Percentiles rank a stretch among this genome's conserved stretches.
phyloP scores from a whole-genome alignment of 257 asterid species.

The Salvia splendens region DNA sequence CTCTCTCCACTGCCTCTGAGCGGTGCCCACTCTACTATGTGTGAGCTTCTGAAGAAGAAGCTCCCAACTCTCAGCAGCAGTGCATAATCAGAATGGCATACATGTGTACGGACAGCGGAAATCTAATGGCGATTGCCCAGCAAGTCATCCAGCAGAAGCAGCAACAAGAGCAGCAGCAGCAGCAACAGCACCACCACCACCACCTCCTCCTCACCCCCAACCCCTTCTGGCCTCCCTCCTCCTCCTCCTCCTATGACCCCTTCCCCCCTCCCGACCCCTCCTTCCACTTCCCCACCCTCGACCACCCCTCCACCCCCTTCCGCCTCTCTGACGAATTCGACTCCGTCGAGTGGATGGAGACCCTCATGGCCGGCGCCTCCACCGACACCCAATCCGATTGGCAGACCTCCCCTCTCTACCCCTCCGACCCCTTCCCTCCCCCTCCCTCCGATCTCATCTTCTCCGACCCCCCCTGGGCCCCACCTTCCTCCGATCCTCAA shows the following conservation, averaged over 20 bases:
- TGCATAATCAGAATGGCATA: conserved; percentile 52
- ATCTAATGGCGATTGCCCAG: conserved; percentile 97
- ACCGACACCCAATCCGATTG: conserved; percentile 74
- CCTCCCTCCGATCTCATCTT: conserved; percentile 55
- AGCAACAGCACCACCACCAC: conserved; percentile 38
- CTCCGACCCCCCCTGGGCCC: conserved; percentile 47
- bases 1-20: background rate
- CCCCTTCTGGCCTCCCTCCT: conserved; percentile 54
- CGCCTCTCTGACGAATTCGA: conserved; percentile 80
- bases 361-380: conserved; percentile 78
- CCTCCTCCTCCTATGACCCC: conserved; percentile 69
- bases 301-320: conserved; percentile 52
- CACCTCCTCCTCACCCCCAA: conserved; percentile 39
- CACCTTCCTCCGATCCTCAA: conserved; percentile 32
- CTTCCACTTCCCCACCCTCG: conserved; percentile 70
- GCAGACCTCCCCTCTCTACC: conserved; percentile 50
- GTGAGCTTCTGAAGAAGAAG: conserved; percentile 27
- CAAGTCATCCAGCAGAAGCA: conserved; percentile 94
- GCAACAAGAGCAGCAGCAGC: conserved; percentile 83
- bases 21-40: conserved; percentile 29
- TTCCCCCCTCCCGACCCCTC: conserved; percentile 67
- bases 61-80: background rate
- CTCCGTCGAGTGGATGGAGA: conserved; percentile 99
- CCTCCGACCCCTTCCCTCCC: conserved; percentile 70
- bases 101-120: conserved; percentile 96